These are phyloP conservation scores for Clonostachys sp. DNA, from an alignment of 2,329 filamentous ascomycete species.

Conservation along the genomic window DNA sequence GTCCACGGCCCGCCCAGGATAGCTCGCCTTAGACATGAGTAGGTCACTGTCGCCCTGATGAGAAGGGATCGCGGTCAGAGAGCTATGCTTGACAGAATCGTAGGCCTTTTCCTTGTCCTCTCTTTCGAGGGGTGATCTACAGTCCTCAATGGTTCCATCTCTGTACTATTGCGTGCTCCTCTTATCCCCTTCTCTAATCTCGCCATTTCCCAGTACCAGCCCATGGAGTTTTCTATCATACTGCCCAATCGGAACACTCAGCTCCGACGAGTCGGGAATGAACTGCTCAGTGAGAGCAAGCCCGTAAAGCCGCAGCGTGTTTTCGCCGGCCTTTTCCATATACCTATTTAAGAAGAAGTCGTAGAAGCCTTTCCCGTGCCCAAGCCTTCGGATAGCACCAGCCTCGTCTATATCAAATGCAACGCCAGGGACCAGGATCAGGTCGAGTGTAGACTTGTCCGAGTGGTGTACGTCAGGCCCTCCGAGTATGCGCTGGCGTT, in stretches of 20 bases:
- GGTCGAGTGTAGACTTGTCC: constrained; percentile 57
- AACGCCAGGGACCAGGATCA: constrained; percentile 89
- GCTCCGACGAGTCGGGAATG: constrained; percentile 54
- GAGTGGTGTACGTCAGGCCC: constrained; percentile 41
- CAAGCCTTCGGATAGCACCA: constrained; percentile 66
- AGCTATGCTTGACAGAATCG: too few species aligned
- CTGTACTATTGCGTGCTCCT: too few species aligned
- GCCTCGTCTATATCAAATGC: constrained; percentile 69
- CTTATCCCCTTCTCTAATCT: constrained; percentile 27
- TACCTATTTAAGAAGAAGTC: constrained; percentile 86
- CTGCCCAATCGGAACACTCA: constrained; percentile 63
- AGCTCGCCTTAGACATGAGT: too few species aligned
- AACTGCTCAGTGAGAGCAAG: constrained; percentile 85
- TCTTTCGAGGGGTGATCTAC: too few species aligned
- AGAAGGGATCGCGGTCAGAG: too few species aligned
- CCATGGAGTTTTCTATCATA: constrained; percentile 80
- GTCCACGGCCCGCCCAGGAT: too few species aligned
- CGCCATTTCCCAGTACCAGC: constrained; percentile 67
- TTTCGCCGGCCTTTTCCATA: constrained; percentile 22
- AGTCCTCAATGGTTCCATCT: too few species aligned
- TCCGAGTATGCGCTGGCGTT: constrained; percentile 70
- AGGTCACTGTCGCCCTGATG: too few species aligned
- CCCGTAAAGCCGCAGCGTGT: constrained; percentile 58
- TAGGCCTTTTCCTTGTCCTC: too few species aligned
- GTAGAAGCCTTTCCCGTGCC: constrained; percentile 96